Conservation (phyloP, 1,139 yeast genomes). For the Sugiyamaella japonica region DNA sequence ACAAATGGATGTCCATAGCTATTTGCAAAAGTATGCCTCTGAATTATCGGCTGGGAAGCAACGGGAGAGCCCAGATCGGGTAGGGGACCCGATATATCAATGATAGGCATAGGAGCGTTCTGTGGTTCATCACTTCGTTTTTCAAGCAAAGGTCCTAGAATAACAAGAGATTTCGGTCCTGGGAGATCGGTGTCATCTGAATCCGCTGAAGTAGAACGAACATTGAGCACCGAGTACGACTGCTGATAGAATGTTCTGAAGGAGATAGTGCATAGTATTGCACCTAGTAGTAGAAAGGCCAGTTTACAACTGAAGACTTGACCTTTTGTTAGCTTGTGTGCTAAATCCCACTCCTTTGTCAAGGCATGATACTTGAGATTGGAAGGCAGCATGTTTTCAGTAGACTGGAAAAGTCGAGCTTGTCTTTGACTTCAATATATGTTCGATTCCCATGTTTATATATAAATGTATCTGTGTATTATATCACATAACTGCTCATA, state of each 20-base stretch:
- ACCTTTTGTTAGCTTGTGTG: background rate
- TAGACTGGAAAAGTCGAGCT: background rate
- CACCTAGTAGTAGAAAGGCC: background rate
- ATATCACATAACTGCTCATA: background rate
- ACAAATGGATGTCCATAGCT: constrained; percentile 59
- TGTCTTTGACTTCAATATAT: background rate
- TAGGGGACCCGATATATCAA: constrained; percentile 9
- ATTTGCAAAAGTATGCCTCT: constrained; percentile 52
- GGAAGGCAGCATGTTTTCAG: background rate
- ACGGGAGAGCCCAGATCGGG: constrained; percentile 9
- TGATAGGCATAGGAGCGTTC: background rate
- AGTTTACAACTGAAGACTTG: background rate
- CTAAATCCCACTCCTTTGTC: background rate
- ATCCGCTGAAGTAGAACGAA: background rate
- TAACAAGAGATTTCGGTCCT: background rate
- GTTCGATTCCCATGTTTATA: background rate
- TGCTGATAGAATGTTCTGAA: background rate
- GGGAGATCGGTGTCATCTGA: background rate
- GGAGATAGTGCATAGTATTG: background rate
- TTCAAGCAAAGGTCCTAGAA: background rate
- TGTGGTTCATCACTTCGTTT: background rate
- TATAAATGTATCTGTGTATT: background rate
- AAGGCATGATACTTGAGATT: background rate
- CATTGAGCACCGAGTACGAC: background rate
- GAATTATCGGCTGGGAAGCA: constrained; percentile 37